Conservation (phyloP, 176 grass and related monocot species). For the Dendrocalamus sinicus region DNA sequence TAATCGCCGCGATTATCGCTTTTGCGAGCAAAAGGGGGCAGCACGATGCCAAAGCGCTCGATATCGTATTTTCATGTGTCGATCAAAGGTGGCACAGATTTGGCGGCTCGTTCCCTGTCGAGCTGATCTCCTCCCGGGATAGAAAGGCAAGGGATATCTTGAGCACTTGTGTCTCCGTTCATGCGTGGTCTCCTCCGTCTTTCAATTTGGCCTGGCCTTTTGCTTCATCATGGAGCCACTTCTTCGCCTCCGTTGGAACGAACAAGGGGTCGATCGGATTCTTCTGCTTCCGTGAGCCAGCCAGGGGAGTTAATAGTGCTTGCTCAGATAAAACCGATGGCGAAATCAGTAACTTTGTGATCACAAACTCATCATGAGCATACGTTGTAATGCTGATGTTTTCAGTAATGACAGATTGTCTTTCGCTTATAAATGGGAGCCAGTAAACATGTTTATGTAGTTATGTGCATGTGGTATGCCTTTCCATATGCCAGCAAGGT, state of each 20-base stretch:
- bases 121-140: neutral
- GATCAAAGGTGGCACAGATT: neutral
- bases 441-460: too few relatives aligned
- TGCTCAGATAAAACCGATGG: too few relatives aligned
- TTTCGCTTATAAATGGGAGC: too few relatives aligned
- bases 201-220: neutral
- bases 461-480: too few relatives aligned
- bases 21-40: neutral
- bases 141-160: neutral
- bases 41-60: neutral
- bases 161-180: neutral
- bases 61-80: neutral
- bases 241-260: neutral
- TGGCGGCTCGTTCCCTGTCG: neutral
- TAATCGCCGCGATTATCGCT: neutral
- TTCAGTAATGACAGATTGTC: neutral
- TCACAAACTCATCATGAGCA: neutral
- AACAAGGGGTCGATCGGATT: neutral
- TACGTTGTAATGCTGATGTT: neutral
- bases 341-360: too few relatives aligned
- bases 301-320: too few relatives aligned
- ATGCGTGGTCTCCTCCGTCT: neutral
- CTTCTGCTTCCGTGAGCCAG: neutral
- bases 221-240: neutral
- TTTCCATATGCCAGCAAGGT: too few relatives aligned